Conservation (phyloP, 2,329 filamentous ascomycete genomes). For the Colletotrichum aenigma region DNA sequence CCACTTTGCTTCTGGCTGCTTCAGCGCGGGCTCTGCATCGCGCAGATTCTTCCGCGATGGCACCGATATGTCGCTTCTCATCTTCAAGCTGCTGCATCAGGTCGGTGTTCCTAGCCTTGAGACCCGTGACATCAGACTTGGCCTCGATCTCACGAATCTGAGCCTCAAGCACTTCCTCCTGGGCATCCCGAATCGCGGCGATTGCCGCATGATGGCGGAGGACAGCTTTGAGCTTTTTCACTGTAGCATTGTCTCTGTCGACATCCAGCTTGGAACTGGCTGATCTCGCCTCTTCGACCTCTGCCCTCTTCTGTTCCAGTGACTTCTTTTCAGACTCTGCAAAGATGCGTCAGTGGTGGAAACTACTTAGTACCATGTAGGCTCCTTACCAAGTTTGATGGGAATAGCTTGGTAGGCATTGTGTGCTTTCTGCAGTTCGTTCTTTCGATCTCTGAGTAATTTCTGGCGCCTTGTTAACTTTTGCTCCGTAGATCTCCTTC, state of each 20-base stretch:
- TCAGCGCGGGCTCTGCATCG: conserved; percentile 39
- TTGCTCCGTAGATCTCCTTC: no score
- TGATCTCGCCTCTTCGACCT: conserved; percentile 40
- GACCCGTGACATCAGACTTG: conserved; percentile 73
- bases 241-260: conserved; percentile 57
- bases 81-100: conserved; percentile 58
- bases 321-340: conserved; percentile 32
- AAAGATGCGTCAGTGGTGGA: not conserved
- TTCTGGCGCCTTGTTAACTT: conserved; percentile 40
- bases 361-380: not conserved
- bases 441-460: conserved; percentile 66
- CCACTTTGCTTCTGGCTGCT: conserved; percentile 39
- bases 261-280: conserved; percentile 56
- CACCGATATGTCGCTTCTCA: conserved; percentile 42
- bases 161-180: conserved; percentile 70
- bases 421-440: conserved; percentile 67
- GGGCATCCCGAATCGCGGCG: conserved; percentile 62
- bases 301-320: conserved; percentile 43
- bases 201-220: conserved; percentile 64
- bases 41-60: conserved; percentile 42
- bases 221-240: conserved; percentile 60
- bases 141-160: conserved; percentile 80
- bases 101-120: conserved; percentile 69
- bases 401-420: conserved; percentile 71
- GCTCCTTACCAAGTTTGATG: conserved; percentile 67